phyloP scores from a whole-genome alignment of 306 rosid species.

The Dalbergia cochinchinensis region DNA sequence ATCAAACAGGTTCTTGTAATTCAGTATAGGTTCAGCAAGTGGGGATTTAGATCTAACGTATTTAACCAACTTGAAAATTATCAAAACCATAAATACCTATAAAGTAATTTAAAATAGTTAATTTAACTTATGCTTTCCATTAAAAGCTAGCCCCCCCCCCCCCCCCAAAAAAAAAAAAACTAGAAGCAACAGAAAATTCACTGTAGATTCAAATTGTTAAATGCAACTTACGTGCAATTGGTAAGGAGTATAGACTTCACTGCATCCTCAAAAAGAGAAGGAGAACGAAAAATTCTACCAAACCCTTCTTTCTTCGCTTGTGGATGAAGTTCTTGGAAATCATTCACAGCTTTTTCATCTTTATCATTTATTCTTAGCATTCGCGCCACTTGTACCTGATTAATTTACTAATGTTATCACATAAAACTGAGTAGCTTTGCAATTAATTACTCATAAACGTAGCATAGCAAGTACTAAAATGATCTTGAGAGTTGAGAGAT shows the following conservation, averaged over 20 bases:
- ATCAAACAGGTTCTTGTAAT: too few species aligned
- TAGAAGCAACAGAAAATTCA: too few species aligned
- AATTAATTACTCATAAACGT: background rate
- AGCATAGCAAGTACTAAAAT: background rate
- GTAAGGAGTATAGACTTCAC: constrained; percentile 54
- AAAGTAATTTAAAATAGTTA: too few species aligned
- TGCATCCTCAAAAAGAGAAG: constrained; percentile 43
- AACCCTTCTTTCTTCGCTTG: constrained; percentile 12
- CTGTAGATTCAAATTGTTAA: background rate
- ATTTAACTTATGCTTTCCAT: too few species aligned
- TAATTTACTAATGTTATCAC: background rate
- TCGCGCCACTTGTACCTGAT: constrained; percentile 47
- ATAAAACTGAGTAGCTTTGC: background rate
- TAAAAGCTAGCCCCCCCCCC: too few species aligned
- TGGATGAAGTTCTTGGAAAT: constrained; percentile 32
- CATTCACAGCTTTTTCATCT: background rate
- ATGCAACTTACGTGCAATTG: constrained; percentile 35
- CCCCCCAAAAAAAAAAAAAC: too few species aligned
- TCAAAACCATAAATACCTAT: too few species aligned
- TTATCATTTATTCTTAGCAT: constrained; percentile 43
- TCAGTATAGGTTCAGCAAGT: too few species aligned
- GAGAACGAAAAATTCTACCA: constrained; percentile 41
- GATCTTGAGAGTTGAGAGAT: too few species aligned
- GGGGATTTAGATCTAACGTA: too few species aligned
- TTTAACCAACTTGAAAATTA: too few species aligned